Evolutionary conservation across 805 yeast genomes (phyloP).

Genomic region (Tanozyma kutaoensis): DNA sequence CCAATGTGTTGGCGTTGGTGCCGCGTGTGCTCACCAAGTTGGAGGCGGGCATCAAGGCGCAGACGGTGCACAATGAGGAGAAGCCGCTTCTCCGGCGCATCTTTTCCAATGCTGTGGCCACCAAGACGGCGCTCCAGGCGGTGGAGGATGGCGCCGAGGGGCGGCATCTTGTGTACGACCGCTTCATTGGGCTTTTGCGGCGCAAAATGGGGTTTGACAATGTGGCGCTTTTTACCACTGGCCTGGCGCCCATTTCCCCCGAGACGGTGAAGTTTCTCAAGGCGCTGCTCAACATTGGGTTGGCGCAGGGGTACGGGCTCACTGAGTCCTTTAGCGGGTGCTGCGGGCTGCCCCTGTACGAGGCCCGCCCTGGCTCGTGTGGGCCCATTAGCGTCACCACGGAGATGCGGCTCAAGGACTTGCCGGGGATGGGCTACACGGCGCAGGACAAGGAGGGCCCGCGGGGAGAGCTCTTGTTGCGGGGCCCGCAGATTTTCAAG

Average conservation of each 20-base stretch:
- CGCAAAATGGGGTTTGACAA: conserved; percentile 1
- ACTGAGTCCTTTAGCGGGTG: conserved; percentile 55
- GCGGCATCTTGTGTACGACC: conserved; percentile 10
- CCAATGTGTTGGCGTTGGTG: conserved; percentile 40
- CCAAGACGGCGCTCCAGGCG: conserved; percentile 18
- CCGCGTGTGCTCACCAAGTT: conserved; percentile 51
- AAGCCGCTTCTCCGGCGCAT: conserved; percentile 16
- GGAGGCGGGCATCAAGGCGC: conserved; percentile 25
- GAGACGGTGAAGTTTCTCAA: conserved; percentile 49
- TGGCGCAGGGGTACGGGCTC: conserved; percentile 63
- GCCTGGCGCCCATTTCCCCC: conserved; percentile 62
- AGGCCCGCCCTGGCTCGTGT: conserved; percentile 38
- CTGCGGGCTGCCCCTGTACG: conserved; percentile 25
- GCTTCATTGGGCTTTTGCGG: conserved; percentile 13
- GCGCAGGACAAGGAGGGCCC: conserved; percentile 7
- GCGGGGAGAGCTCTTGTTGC: conserved; percentile 23
- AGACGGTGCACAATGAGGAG: conserved; percentile 15
- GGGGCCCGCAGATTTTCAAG: conserved; percentile 52
- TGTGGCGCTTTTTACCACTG: conserved; percentile 3
- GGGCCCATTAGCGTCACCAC: conserved; percentile 45
- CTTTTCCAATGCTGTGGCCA: conserved; percentile 15
- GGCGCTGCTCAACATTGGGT: conserved; percentile 45
- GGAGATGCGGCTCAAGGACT: conserved; percentile 43
- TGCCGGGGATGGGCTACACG: conserved; percentile 47
- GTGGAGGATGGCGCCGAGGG: conserved; percentile 25